Conservation (phyloP, 1,284 basidiomycete species). For the Sporisorium reilianum region DNA sequence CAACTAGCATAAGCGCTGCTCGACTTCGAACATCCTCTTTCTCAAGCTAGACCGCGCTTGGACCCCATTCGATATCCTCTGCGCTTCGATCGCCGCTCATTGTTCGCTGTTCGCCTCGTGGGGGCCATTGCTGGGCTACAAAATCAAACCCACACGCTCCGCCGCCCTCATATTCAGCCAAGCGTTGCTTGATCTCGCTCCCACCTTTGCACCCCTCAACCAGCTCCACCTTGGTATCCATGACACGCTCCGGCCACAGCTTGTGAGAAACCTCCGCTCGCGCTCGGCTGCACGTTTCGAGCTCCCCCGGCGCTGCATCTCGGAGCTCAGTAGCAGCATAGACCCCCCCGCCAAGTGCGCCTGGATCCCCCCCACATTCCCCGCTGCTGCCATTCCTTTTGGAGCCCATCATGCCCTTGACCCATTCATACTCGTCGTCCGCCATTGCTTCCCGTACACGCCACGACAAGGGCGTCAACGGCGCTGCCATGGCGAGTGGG, state of each 20-base stretch:
- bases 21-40: neutral
- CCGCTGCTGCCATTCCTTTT: neutral
- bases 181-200: constrained; percentile 3
- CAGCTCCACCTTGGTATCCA: neutral
- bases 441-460: constrained; percentile 1
- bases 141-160: neutral
- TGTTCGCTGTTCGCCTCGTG: neutral
- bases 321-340: too few species aligned
- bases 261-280: neutral
- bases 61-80: neutral
- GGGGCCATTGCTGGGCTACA: neutral
- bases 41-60: neutral
- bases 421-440: constrained; percentile 19
- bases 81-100: neutral
- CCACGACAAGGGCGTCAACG: neutral
- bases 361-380: too few species aligned
- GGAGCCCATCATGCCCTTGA: constrained; percentile 18
- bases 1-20: neutral
- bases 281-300: neutral
- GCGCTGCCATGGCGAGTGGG: neutral
- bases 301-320: too few species aligned
- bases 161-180: too few species aligned
- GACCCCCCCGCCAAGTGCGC: too few species aligned
- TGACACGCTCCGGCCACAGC: neutral
- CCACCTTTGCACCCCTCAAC: neutral